Percentiles rank a stretch among this genome's conserved stretches.
Conservation (phyloP, 2,329 filamentous ascomycete species). For the Claviceps quebecensis region DNA sequence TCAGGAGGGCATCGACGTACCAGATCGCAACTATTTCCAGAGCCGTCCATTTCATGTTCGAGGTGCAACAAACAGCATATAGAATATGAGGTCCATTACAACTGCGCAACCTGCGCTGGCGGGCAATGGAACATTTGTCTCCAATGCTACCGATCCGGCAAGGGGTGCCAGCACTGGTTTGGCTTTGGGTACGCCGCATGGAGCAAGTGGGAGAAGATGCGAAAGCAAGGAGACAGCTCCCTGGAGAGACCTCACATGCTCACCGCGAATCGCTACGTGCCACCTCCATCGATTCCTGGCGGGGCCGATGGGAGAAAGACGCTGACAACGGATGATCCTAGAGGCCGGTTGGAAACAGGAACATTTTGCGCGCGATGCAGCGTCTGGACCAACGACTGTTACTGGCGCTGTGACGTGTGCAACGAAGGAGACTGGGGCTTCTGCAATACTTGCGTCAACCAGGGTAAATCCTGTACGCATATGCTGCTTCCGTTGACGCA, state of each 20-base stretch:
- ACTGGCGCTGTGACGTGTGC: conserved; percentile 78
- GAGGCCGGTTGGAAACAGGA: conserved; percentile 56
- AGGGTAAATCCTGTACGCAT: conserved; percentile 69
- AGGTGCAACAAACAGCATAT: conserved; percentile 59
- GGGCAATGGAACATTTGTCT: conserved; percentile 70
- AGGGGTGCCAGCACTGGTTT: conserved; percentile 76
- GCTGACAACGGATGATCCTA: conserved; percentile 53
- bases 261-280: conserved; percentile 41
- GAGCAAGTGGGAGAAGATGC: conserved; percentile 47
- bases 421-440: conserved; percentile 94
- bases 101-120: conserved; percentile 55
- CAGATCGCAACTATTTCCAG: conserved; percentile 41
- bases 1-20: conserved; percentile 24
- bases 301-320: conserved; percentile 41
- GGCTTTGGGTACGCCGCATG: conserved; percentile 69
- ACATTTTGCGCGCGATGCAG: conserved; percentile 72
- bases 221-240: conserved; percentile 22
- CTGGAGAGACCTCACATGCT: conserved; percentile 42
- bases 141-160: conserved; percentile 61
- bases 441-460: conserved; percentile 76
- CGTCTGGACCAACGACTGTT: conserved; percentile 64
- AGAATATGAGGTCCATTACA: conserved; percentile 76
- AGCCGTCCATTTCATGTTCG: conserved; percentile 62
- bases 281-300: conserved; percentile 33
- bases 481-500: conserved; percentile 64